These are phyloP conservation scores for Teunomyces pallodes DNA, from an alignment of 805 yeast genomes.

Conservation along the genomic window DNA sequence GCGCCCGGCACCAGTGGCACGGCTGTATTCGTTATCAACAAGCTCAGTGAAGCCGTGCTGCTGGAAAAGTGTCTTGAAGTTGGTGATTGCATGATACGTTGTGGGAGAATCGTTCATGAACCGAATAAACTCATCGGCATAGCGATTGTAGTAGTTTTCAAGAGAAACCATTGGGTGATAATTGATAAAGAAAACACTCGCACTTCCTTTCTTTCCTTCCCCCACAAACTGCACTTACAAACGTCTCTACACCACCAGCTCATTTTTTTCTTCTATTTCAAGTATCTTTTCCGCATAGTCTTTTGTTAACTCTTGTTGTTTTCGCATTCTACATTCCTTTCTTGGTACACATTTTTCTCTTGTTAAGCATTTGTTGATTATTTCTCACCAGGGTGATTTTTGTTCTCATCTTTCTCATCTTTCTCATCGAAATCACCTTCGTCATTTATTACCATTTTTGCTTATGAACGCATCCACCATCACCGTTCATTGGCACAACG, in stretches of 20 bases:
- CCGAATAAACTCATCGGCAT: constrained; percentile 22
- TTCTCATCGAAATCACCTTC: background rate
- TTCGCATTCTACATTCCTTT: too few species aligned
- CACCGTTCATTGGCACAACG: constrained; percentile 73
- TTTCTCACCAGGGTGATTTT: background rate
- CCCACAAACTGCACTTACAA: too few species aligned
- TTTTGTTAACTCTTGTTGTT: background rate
- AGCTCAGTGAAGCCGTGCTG: constrained; percentile 28
- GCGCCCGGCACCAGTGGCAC: constrained; percentile 13
- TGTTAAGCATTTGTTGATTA: too few species aligned
- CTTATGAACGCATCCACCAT: constrained; percentile 44
- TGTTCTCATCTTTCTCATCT: background rate
- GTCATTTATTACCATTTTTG: constrained; percentile 17
- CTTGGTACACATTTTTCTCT: too few species aligned
- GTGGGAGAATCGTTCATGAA: constrained; percentile 42
- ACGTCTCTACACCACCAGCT: background rate
- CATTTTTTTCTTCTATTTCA: background rate
- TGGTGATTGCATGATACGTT: constrained; percentile 33
- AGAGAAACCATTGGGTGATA: background rate
- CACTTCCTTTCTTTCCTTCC: too few species aligned
- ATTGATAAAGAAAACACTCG: background rate
- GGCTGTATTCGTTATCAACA: constrained; percentile 19
- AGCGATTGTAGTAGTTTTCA: constrained; percentile 13
- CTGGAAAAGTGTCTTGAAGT: constrained; percentile 21
- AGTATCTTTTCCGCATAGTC: background rate